Evolutionary conservation across 192 early-diverging fungal species (phyloP).

Genomic region (Glomus cerebriforme): DNA sequence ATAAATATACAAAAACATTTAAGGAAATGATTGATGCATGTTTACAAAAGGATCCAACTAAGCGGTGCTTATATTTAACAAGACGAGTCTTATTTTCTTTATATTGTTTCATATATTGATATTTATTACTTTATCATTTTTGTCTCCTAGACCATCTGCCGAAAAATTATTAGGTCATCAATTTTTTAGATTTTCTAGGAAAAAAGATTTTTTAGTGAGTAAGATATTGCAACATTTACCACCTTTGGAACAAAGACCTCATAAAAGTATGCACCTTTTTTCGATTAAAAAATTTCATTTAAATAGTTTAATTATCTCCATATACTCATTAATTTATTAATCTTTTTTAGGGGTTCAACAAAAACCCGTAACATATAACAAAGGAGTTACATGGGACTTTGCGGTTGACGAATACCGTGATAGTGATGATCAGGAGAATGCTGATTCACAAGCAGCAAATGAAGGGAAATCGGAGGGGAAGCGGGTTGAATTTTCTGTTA

Average conservation of each 20-base stretch:
- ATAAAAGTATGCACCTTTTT: slow-evolving; percentile 45
- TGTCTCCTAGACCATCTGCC: slow-evolving; percentile 63
- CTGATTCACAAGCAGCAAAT: slow-evolving; percentile 8
- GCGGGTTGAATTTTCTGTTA: slow-evolving; percentile 1
- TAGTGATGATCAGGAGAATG: slow-evolving; percentile 6
- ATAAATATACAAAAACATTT: slow-evolving; percentile 76
- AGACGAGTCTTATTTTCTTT: not conserved
- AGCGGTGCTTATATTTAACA: slow-evolving; percentile 44
- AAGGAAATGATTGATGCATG: slow-evolving; percentile 89
- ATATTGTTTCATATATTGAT: not conserved
- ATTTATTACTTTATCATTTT: not conserved
- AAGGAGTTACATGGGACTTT: slow-evolving; percentile 74
- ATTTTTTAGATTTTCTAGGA: slow-evolving; percentile 81
- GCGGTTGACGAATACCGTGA: slow-evolving; percentile 39
- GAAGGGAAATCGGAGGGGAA: not conserved
- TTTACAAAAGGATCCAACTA: slow-evolving; percentile 76
- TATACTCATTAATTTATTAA: not conserved
- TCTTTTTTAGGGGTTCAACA: slow-evolving; percentile 43
- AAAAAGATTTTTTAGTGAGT: slow-evolving; percentile 60
- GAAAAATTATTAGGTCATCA: slow-evolving; percentile 77
- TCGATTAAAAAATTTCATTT: not conserved
- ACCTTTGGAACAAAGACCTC: slow-evolving; percentile 68
- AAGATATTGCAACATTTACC: slow-evolving; percentile 61
- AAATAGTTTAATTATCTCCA: not conserved
- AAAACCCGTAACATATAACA: slow-evolving; percentile 44